Conservation (phyloP, 768 basidiomycete genomes). For the Multifurca ochricompacta region DNA sequence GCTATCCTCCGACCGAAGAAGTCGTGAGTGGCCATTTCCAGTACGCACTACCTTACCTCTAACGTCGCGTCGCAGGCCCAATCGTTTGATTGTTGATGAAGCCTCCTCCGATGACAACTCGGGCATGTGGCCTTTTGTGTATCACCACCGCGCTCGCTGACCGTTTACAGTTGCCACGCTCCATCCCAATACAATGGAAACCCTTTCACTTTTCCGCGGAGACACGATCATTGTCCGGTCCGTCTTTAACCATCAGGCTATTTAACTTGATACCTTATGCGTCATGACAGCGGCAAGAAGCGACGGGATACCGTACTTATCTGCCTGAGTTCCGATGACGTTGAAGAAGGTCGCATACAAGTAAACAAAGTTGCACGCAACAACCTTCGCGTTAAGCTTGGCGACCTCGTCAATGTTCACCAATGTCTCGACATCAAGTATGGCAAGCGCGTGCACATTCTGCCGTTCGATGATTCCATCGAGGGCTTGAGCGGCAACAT, state of each 20-base stretch:
- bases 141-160: neutral
- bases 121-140: constrained; percentile 39
- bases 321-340: constrained; percentile 89
- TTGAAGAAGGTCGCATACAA: constrained; percentile 97
- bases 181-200: constrained; percentile 95
- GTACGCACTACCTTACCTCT: constrained; percentile 20
- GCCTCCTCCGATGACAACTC: constrained; percentile 93
- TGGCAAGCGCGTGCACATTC: constrained; percentile 92
- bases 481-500: constrained; percentile 98
- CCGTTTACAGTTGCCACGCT: constrained; percentile 72
- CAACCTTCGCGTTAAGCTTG: constrained; percentile 95
- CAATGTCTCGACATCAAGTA: constrained; percentile 98
- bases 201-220: constrained; percentile 87
- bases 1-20: constrained; percentile 97
- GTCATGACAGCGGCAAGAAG: constrained; percentile 76
- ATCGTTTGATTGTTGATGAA: constrained; percentile 97
- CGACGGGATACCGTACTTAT: constrained; percentile 96
- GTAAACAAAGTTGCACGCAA: constrained; percentile 99
- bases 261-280: neutral
- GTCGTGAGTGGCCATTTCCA: constrained; percentile 51
- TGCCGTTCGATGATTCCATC: constrained; percentile 97
- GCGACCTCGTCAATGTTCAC: constrained; percentile 93
- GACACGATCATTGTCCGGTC: constrained; percentile 94
- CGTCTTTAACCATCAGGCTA: constrained; percentile 18
- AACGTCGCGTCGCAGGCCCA: constrained; percentile 53